These are phyloP conservation scores for Neurospora crassa DNA, from an alignment of 2,329 filamentous ascomycete species.

Conservation along the genomic window DNA sequence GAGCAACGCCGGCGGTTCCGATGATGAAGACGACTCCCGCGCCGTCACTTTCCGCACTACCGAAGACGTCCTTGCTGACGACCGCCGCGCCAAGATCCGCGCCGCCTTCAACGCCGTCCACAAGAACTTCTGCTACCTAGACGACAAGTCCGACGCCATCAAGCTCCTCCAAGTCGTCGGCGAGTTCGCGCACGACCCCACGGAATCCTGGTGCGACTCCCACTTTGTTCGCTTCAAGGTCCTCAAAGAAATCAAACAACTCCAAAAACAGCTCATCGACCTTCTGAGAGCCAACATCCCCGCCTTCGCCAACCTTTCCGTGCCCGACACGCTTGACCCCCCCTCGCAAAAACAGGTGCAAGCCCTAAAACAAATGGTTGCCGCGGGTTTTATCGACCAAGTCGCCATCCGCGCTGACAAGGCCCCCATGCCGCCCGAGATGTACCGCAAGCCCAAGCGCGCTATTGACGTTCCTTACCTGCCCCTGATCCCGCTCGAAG, in stretches of 20 bases:
- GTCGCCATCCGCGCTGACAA: conserved; percentile 86
- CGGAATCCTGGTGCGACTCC: conserved; percentile 65
- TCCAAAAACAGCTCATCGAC: conserved; percentile 73
- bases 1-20: not conserved
- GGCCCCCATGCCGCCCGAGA: conserved; percentile 61
- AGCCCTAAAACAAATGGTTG: conserved; percentile 81
- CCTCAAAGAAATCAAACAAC: conserved; percentile 74
- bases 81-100: conserved; percentile 54
- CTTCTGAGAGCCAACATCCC: conserved; percentile 70
- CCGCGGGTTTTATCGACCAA: conserved; percentile 88
- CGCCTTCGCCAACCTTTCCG: conserved; percentile 47
- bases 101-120: conserved; percentile 60
- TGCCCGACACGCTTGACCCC: conserved; percentile 45
- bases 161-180: conserved; percentile 85
- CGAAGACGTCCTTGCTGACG: conserved; percentile 62
- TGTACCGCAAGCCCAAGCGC: conserved; percentile 61
- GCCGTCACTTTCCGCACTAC: conserved; percentile 40
- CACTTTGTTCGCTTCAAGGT: conserved; percentile 85
- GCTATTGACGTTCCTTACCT: conserved; percentile 89
- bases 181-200: conserved; percentile 68
- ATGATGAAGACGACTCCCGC: conserved; percentile 25
- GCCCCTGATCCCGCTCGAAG: conserved; percentile 63
- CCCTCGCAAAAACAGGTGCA: conserved; percentile 61
- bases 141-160: conserved; percentile 77
- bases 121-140: conserved; percentile 67